Evolutionary conservation across 345 rosid genomes (phyloP), one percentile per base, ranked within the genome.

Genomic region (Dimocarpus longan): DNA sequence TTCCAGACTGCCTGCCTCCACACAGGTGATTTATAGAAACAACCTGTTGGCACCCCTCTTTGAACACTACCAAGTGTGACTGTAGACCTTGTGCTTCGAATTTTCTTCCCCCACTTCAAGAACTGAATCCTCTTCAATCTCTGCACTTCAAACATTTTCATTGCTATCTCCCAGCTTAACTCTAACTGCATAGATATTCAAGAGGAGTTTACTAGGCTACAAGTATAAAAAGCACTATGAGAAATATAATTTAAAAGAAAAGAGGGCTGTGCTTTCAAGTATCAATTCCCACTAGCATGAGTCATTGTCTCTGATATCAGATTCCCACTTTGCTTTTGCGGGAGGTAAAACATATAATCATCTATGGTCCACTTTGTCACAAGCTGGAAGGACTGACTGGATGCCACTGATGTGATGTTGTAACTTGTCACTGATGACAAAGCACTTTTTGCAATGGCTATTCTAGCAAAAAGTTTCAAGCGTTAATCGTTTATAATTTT

Each of bases 81-180:
- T 32, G 78, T 64, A 46, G 83, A 39, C 8, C 71, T 48, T 0
- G 63, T 22, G 71, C 62, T 78, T n/a, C 65, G 43, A 60, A 54
- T 75, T 78, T 78, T 75, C 77, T 76, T 80, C 32, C 82, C 79
- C 78, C 78, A 78, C 66, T 44, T 73, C 32, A 72, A 60, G 76
- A 83, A 80, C 63, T 64, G 84, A 44, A 26, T 73, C 57, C 72
- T 80, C 82, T 78, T 82, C 70, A 24, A 5, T 8, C 46, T 75
- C 32, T 74, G 77, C 5, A 22, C 24, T 12, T 73, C 64, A 16
- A 78, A 66, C 72, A 42, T 24, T 52, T 80, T 82, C 85, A 82
- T 70, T 15, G 66, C 71, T 39, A 32, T 21, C 71, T 79, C n/a
- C 76, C 10, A 28, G 15, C n/a, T 71, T 9, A 42, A 10, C 18